These are phyloP conservation scores for Pythium sp. DNA, from an alignment of 352 stramenopile genomes.

Conservation along the genomic window DNA sequence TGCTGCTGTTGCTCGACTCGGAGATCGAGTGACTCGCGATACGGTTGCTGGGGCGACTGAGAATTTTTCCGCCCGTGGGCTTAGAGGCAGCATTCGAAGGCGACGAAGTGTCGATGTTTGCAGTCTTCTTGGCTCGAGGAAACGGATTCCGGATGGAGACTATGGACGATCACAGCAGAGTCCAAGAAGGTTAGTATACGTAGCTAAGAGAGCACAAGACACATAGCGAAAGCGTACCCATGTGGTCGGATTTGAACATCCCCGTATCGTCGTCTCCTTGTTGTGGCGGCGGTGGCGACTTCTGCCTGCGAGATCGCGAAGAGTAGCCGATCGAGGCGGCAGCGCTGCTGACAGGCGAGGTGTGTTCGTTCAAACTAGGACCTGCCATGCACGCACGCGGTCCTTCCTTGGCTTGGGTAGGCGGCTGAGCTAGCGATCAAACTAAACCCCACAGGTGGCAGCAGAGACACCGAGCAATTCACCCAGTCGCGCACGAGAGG, in stretches of 20 bases:
- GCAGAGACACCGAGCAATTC: background rate
- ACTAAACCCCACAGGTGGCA: background rate
- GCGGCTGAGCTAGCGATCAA: background rate
- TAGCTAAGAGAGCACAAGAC: background rate
- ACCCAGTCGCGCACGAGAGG: background rate
- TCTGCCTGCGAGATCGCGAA: background rate
- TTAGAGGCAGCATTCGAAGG: slow-evolving; percentile 14
- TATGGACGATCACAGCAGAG: background rate
- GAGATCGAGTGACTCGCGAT: slow-evolving; percentile 19
- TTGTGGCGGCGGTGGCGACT: background rate
- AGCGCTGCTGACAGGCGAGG: background rate
- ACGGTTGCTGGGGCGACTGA: slow-evolving; percentile 30
- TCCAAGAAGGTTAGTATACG: background rate
- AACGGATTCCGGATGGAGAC: slow-evolving; percentile 37
- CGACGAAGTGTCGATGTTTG: slow-evolving; percentile 31
- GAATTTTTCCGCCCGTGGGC: slow-evolving; percentile 30
- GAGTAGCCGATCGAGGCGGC: background rate
- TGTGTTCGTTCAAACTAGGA: slow-evolving; percentile 1
- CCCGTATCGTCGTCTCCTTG: background rate
- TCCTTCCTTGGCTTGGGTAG: background rate
- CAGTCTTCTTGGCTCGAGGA: slow-evolving; percentile 30
- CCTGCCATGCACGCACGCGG: slow-evolving; percentile 4
- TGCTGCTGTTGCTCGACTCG: slow-evolving; percentile 17
- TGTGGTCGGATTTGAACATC: slow-evolving; percentile 10
- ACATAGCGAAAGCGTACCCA: background rate